phyloP scores from a whole-genome alignment of 2,329 filamentous ascomycete genomes.

The Colletotrichum cordylinicola region DNA sequence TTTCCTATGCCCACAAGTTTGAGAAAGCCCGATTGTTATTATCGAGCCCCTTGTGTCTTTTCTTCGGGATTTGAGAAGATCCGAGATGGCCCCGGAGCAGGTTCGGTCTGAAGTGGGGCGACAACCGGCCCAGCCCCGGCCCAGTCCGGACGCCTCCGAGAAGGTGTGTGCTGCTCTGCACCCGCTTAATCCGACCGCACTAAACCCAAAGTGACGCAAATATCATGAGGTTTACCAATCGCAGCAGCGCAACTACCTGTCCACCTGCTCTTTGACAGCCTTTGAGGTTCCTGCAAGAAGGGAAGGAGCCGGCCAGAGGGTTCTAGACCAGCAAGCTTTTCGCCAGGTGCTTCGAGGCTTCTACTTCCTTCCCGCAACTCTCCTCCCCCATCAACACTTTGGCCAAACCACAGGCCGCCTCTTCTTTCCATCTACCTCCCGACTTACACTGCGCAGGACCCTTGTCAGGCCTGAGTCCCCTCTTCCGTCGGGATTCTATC shows the following conservation, averaged over 20 bases:
- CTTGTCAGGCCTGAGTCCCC: not conserved
- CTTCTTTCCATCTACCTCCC: not conserved
- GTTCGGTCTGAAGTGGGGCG: not conserved
- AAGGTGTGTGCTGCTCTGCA: not conserved
- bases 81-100: not conserved
- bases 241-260: not conserved
- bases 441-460: not conserved
- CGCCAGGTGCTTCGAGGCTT: not conserved
- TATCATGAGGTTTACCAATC: not conserved
- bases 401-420: not conserved
- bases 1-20: not conserved
- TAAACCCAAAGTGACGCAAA: not conserved
- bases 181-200: not conserved
- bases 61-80: not conserved
- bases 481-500: not conserved
- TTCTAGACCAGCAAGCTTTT: not conserved
- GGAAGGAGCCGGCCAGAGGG: not conserved
- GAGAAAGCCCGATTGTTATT: fast-evolving
- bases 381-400: not conserved
- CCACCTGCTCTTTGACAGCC: not conserved
- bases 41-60: not conserved
- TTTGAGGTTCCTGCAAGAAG: not conserved
- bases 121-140: not conserved
- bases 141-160: not conserved
- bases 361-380: not conserved